phyloP scores from a whole-genome alignment of 2,329 filamentous ascomycete genomes.

The Esteya vermicola region DNA sequence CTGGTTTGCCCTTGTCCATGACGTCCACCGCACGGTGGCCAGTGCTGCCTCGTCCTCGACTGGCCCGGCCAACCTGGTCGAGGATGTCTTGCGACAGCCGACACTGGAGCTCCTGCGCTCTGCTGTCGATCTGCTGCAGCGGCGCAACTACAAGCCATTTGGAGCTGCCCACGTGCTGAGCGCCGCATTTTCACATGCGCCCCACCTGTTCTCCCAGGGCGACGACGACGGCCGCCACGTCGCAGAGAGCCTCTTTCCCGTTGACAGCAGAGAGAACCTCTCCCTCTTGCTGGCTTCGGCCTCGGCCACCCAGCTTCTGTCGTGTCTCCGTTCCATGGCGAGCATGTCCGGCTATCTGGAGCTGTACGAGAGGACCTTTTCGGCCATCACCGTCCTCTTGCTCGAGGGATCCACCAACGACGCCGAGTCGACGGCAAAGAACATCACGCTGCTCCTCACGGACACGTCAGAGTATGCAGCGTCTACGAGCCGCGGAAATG shows the following conservation, averaged over 20 bases:
- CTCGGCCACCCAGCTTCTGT: slow-evolving; percentile 51
- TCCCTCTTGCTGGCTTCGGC: slow-evolving; percentile 50
- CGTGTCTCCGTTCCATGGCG: slow-evolving; percentile 45
- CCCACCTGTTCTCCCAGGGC: slow-evolving; percentile 29
- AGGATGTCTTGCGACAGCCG: slow-evolving; percentile 13
- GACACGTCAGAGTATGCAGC: slow-evolving; percentile 21
- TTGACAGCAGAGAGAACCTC: slow-evolving; percentile 41
- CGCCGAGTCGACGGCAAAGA: slow-evolving; percentile 15
- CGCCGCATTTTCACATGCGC: slow-evolving; percentile 24
- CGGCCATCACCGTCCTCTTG: slow-evolving; percentile 25
- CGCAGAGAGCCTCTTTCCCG: slow-evolving; percentile 28
- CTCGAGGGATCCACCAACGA: slow-evolving; percentile 21
- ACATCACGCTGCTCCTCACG: slow-evolving; percentile 32
- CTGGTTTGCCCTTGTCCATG: slow-evolving; percentile 47
- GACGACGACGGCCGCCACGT: slow-evolving; percentile 14
- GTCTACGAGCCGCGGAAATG: slow-evolving; percentile 21
- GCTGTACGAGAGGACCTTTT: slow-evolving; percentile 16
- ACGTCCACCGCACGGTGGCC: slow-evolving; percentile 19
- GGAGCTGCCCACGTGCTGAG: slow-evolving; percentile 34
- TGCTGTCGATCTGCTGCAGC: slow-evolving; percentile 27
- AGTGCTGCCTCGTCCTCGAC: slow-evolving; percentile 7
- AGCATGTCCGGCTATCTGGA: slow-evolving; percentile 22
- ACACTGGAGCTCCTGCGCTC: slow-evolving; percentile 16
- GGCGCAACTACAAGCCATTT: slow-evolving; percentile 41
- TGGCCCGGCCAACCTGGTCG: slow-evolving; percentile 7